Evolutionary conservation across 148 eudicot genomes (phyloP).

Genomic region (Mesembryanthemum crystallinum): DNA sequence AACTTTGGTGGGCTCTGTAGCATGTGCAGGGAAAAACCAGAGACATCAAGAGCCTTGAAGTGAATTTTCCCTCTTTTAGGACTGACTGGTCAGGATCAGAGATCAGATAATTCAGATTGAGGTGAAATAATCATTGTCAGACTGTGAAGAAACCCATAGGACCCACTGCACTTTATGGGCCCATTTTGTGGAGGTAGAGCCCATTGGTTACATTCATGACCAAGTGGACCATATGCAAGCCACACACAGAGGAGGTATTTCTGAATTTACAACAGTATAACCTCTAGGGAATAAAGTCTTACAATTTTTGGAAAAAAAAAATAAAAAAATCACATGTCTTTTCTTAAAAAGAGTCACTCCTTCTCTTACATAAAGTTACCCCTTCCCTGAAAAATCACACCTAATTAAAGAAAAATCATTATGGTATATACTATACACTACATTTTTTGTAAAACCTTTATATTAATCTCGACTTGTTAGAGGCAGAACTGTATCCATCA

Average conservation of each 20-base stretch:
- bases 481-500: not conserved
- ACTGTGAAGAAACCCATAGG: conserved; percentile 29
- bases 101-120: conserved; percentile 25
- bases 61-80: not conserved
- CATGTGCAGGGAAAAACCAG: conserved; percentile 48
- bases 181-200: conserved; percentile 33
- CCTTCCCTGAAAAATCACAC: too few relatives aligned
- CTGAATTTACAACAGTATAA: not conserved
- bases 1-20: conserved; percentile 42
- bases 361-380: too few relatives aligned
- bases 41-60: conserved; percentile 10
- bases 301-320: too few relatives aligned
- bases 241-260: not conserved
- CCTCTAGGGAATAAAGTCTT: not conserved
- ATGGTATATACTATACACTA: too few relatives aligned
- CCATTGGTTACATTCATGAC: conserved; percentile 33
- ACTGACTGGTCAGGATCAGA: conserved; percentile 19
- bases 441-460: too few relatives aligned
- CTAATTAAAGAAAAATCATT: too few relatives aligned
- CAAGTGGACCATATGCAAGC: conserved; percentile 30
- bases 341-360: too few relatives aligned
- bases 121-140: conserved; percentile 26
- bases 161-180: conserved; percentile 43
- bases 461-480: not conserved
- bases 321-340: too few relatives aligned